These are phyloP conservation scores for Wallacemonas sp. DNA, from an alignment of 208 protist genomes.

Conservation along the genomic window DNA sequence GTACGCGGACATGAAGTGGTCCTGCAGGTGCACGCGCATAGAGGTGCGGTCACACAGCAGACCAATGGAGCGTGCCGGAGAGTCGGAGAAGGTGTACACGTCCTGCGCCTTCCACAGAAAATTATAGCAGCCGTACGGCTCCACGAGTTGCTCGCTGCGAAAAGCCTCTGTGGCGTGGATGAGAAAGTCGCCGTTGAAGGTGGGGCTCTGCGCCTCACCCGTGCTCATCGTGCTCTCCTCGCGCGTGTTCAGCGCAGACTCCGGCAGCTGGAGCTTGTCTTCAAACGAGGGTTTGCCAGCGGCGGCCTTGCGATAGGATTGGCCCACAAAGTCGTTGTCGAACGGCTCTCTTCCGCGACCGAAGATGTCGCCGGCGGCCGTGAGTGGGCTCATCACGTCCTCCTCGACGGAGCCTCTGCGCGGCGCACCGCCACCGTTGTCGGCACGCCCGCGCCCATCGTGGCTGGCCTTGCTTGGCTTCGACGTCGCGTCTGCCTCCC, in stretches of 20 bases:
- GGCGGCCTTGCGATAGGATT: background rate
- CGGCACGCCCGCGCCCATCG: background rate
- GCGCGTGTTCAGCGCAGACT: background rate
- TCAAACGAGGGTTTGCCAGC: background rate
- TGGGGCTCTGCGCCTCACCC: no score
- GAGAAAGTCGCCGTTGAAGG: slow-evolving; percentile 10
- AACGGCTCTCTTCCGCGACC: slow-evolving; percentile 35
- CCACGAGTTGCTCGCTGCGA: slow-evolving; percentile 24
- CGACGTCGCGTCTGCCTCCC: background rate
- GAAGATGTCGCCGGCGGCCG: slow-evolving; percentile 32
- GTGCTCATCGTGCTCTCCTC: background rate
- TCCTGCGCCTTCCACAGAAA: slow-evolving; percentile 29
- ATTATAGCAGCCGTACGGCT: slow-evolving; percentile 39
- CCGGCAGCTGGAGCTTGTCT: background rate
- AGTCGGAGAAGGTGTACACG: slow-evolving; percentile 28
- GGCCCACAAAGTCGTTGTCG: slow-evolving; percentile 26
- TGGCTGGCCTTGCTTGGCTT: slow-evolving; percentile 5
- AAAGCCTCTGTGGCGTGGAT: slow-evolving; percentile 17
- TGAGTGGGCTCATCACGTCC: background rate
- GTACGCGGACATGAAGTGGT: slow-evolving; percentile 40
- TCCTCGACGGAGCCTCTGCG: slow-evolving; percentile 1
- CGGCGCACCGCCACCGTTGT: background rate
- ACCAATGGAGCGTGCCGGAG: slow-evolving; percentile 22
- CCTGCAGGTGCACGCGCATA: slow-evolving; percentile 32
- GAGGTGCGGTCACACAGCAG: slow-evolving; percentile 27